A percentile compares a stretch with the other conserved stretches of the same genome.
Conservation (phyloP, 2,329 filamentous ascomycete genomes). For the Stachybotrys chartarum region DNA sequence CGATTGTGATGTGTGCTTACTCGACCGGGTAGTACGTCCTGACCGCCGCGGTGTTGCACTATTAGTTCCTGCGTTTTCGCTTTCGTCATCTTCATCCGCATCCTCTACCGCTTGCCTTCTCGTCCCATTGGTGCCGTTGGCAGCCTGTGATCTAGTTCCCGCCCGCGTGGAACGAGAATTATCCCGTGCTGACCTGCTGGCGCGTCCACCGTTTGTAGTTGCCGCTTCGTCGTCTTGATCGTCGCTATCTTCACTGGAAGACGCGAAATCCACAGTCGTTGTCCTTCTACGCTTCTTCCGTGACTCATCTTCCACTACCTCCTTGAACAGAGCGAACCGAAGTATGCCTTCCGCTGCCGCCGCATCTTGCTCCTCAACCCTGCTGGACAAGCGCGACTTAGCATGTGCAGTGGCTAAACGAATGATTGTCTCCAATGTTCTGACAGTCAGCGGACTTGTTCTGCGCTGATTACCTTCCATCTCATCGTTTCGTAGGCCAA, state of each 20-base stretch:
- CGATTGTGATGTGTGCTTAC: constrained; percentile 30
- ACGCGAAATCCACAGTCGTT: constrained; percentile 49
- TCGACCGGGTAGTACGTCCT: constrained; percentile 26
- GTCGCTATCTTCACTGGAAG: constrained; percentile 49
- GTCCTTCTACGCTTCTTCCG: constrained; percentile 77
- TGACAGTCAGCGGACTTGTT: constrained; percentile 91
- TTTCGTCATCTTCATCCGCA: constrained; percentile 26
- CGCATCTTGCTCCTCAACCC: constrained; percentile 86
- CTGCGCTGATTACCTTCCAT: constrained; percentile 89
- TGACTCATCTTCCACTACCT: constrained; percentile 74
- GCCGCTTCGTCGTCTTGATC: constrained; percentile 53
- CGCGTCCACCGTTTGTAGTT: constrained; percentile 39
- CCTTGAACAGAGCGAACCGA: constrained; percentile 94
- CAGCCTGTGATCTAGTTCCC: constrained; percentile 9
- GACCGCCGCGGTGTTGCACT: constrained; percentile 33
- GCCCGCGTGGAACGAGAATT: constrained; percentile 22
- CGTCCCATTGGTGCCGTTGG: constrained; percentile 16
- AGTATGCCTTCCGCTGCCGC: constrained; percentile 82
- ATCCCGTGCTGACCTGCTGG: constrained; percentile 17
- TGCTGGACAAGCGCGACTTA: constrained; percentile 79
- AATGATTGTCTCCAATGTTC: constrained; percentile 96
- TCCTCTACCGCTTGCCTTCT: constrained; percentile 9
- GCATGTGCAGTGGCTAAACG: constrained; percentile 94
- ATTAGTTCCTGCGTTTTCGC: constrained; percentile 5
- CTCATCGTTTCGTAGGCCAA: constrained; percentile 89